Evolutionary conservation across 495 filamentous ascomycete species (phyloP).

Genomic region (Darksidea phi): DNA sequence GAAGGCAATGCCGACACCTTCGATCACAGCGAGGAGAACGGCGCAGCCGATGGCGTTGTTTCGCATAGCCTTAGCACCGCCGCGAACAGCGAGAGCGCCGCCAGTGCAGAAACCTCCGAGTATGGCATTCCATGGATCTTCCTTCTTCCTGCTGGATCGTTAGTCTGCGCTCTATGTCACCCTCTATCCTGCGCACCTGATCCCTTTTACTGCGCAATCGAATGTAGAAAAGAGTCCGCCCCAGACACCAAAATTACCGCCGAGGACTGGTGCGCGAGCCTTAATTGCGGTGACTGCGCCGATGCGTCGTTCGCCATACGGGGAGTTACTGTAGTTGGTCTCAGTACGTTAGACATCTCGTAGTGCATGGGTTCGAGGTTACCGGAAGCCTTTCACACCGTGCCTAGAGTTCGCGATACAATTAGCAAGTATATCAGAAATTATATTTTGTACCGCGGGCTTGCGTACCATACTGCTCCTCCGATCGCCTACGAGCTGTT

Average conservation of each 20-base stretch:
- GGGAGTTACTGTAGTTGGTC: conserved; percentile 44
- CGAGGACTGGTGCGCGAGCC: conserved; percentile 89
- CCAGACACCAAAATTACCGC: conserved; percentile 97
- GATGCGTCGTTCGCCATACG: conserved; percentile 90
- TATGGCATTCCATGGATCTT: conserved; percentile 95
- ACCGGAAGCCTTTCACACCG: conserved; percentile 81
- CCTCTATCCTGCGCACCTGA: conserved; percentile 42
- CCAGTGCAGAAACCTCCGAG: conserved; percentile 97
- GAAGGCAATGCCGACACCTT: conserved; percentile 96
- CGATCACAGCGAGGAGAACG: conserved; percentile 89
- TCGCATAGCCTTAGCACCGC: conserved; percentile 81
- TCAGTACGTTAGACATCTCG: neutral
- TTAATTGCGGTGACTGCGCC: conserved; percentile 97
- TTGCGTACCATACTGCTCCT: conserved; percentile 82
- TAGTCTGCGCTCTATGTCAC: neutral
- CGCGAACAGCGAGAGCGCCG: conserved; percentile 83
- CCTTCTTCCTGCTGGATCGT: conserved; percentile 67
- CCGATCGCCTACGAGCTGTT: conserved; percentile 68
- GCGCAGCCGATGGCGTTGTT: conserved; percentile 96
- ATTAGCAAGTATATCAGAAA: no score
- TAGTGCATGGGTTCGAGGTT: neutral
- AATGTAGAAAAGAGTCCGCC: conserved; percentile 92
- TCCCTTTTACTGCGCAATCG: conserved; percentile 93
- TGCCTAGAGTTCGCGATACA: no score
- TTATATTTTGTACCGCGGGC: no score